A percentile compares a stretch with the other conserved stretches of the same genome.
These are phyloP conservation scores for Sordariomycetes sp. DNA, from an alignment of 2,329 filamentous ascomycete genomes.

Conservation along the genomic window DNA sequence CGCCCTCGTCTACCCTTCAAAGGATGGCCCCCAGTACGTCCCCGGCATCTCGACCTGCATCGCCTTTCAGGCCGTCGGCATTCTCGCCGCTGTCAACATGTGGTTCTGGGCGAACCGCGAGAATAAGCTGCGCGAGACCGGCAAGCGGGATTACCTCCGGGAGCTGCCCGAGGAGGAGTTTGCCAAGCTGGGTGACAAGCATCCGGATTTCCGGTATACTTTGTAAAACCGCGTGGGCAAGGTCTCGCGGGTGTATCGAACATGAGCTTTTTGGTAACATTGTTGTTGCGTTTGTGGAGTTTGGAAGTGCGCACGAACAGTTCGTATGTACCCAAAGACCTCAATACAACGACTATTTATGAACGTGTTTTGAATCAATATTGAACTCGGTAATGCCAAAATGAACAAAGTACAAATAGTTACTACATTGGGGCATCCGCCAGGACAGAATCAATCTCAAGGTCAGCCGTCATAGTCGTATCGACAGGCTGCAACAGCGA, in stretches of 20 bases:
- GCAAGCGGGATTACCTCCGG: constrained; percentile 21
- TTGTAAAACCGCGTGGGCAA: constrained; percentile 9
- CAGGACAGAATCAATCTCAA: background rate
- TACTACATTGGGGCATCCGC: background rate
- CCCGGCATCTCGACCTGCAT: constrained; percentile 19
- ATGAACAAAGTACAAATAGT: background rate
- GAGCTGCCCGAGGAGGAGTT: constrained; percentile 20
- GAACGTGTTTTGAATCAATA: background rate
- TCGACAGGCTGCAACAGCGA: background rate
- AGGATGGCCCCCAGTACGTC: constrained; percentile 15
- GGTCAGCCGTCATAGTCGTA: background rate
- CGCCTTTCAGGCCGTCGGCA: constrained; percentile 11
- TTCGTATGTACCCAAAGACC: background rate
- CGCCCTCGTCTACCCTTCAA: constrained; percentile 13
- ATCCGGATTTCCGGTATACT: constrained; percentile 24
- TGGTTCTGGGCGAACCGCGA: constrained; percentile 14
- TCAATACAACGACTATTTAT: background rate
- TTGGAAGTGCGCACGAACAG: background rate
- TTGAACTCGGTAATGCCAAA: background rate
- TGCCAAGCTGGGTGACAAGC: constrained; percentile 24
- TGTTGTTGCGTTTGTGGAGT: background rate
- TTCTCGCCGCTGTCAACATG: constrained; percentile 9
- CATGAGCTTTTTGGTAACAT: background rate
- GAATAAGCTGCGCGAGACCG: constrained; percentile 20
- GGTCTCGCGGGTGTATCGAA: background rate